phyloP scores from a whole-genome alignment of 2,329 filamentous ascomycete species.

The Macrophomina tecta region DNA sequence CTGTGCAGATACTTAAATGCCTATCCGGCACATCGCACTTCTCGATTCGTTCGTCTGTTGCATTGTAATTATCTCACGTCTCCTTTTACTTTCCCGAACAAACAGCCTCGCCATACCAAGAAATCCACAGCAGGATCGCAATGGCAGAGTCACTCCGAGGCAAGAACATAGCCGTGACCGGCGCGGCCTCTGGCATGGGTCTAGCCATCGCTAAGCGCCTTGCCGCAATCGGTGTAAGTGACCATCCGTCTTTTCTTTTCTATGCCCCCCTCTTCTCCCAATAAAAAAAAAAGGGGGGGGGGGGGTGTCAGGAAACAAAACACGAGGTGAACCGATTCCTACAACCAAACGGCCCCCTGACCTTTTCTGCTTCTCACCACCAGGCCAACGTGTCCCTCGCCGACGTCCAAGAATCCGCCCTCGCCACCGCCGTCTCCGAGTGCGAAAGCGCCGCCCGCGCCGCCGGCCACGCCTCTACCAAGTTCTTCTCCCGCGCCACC shows the following conservation, averaged over 20 bases:
- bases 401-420: background rate
- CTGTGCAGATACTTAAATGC: background rate
- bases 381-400: conserved; percentile 1
- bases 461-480: conserved; percentile 38
- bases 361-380: background rate
- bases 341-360: no score
- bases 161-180: conserved; percentile 41
- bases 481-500: conserved; percentile 37
- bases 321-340: no score
- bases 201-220: conserved; percentile 1
- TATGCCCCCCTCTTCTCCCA: background rate
- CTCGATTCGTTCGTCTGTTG: background rate
- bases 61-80: background rate
- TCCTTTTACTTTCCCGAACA: background rate
- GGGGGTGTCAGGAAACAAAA: no score
- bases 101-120: no score
- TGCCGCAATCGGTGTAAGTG: background rate
- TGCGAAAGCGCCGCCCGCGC: conserved; percentile 32
- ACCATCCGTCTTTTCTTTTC: conserved; percentile 32
- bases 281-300: background rate
- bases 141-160: conserved; percentile 34
- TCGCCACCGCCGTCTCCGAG: conserved; percentile 1
- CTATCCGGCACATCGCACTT: background rate
- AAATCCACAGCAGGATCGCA: background rate
- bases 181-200: conserved; percentile 42